Evolutionary conservation across 2,329 filamentous ascomycete species (phyloP), one percentile per base, ranked within the genome.

Genomic region (Lachnum nothofagi): DNA sequence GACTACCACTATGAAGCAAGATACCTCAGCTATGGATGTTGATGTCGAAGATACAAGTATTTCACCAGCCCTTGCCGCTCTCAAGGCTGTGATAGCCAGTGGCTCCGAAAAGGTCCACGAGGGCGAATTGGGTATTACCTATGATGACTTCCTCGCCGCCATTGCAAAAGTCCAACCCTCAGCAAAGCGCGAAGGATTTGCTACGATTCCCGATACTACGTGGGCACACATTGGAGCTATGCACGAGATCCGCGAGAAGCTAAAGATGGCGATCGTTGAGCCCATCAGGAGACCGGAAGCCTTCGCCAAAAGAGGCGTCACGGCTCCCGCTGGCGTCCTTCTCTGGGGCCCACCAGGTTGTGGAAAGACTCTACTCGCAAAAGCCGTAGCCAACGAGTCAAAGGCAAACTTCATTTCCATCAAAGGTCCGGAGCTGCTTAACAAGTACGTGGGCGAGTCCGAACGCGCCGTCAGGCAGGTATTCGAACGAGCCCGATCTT

Each of bases 341-440:
- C 86, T 98, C 46, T 98, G 91, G 89, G 93, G 93, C 0, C 93
- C 93, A 1, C 93, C 93, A 0, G 93, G 93, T 5, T 98, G 93
- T 67, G 93, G 93, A 60, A 98, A 98, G 68, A 98, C 93, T 0
- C 78, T 98, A 1, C 82, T 98, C 1, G 93, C 93, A 16, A 96
- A 97, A 70, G 93, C 93, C 3, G 90, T 96, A 4, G 93, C 93
- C 47, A 95, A 95, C 67, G 90, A 95, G 66, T 91, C 87, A 6
- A 89, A 91, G 66, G 93, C 93, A 41, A 97, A 95, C 68, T 98
- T 98, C 73, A 98, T 98, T 68, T 90, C 89, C 44, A 89, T 98
- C 69, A 96, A 96, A 68, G 93, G 93, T 0, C 93, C 93, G 0
- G 93, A 98, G 66, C 75, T 98, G 8, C 78, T 98, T 39, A 97